Base-by-base conservation (phyloP, 306 rosid species). In the Fagus sylvatica region DNA sequence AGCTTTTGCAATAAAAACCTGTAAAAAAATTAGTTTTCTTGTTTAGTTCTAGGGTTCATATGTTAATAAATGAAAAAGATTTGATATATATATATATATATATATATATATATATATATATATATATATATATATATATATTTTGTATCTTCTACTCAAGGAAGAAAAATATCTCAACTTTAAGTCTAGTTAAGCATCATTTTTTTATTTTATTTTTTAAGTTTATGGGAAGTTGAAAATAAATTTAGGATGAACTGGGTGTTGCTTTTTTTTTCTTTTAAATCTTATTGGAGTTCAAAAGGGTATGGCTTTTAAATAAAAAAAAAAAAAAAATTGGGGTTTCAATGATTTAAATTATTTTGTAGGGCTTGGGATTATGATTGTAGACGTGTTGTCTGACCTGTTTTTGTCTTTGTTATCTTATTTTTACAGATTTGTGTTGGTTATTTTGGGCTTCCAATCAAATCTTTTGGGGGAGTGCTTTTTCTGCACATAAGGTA, bases 401-500 rank as follows among this genome's bases (percentile, higher is more conserved):
- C 32, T 3, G 10, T 17, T 5, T 15, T 39, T 65, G 28, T 6
- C 10, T 64, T 13, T 34, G 7, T 15, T 65, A 2, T 17, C 13
- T 62, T 6, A 5, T 54, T 30, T 53, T 6, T 54, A 67, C 87
- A 85, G 89, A 69, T 75, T 73, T 16, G 16, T 68, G 66, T 46
- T 32, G 56, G 6, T 6, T 43, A 32, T 69, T 67, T 32, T 33
- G 78, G 61, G 76, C 49, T 79, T 81, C 57, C 71, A 78, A 84
- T 84, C 83, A 4, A 84, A 83, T 83, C 81, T 78, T 83, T 74
- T 22, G 28, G 28, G 28, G 28, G 28, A 22, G 28, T 22, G 28
- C 28, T 16, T 51, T 69, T 81, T 76, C 74, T 81, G 5, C 88
- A 5, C 55, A 87, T 84, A 88, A 90, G 95, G 97, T 92, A 85